Percentiles rank a stretch among this genome's conserved stretches.
Evolutionary conservation across 1,284 basidiomycete genomes (phyloP).

Genomic region (Trichosporon asahii): DNA sequence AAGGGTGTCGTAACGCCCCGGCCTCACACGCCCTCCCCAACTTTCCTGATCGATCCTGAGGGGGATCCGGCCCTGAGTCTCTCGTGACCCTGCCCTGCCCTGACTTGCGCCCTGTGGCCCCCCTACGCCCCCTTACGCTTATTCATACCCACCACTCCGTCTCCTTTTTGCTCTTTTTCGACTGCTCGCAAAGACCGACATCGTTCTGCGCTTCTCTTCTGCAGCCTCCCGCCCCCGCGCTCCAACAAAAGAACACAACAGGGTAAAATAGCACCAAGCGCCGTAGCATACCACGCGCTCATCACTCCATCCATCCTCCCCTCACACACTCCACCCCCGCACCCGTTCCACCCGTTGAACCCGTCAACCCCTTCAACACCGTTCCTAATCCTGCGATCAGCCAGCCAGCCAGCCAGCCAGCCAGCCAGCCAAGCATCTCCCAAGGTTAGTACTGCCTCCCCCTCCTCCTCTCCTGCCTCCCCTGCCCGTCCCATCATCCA

Average conservation of each 20-base stretch:
- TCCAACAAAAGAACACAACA: not conserved
- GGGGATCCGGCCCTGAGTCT: not conserved
- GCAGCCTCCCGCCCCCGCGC: not conserved
- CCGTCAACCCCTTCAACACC: not conserved
- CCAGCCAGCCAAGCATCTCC: not conserved
- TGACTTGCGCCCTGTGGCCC: not conserved
- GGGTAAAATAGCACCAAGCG: not conserved
- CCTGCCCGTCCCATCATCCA: not conserved
- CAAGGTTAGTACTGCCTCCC: conserved; percentile 7
- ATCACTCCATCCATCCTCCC: not conserved
- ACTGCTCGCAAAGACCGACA: too few species aligned
- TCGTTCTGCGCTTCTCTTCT: not conserved
- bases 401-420: not conserved
- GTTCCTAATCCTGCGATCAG: not conserved
- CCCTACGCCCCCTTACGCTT: conserved; percentile 7
- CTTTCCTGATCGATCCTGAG: not conserved
- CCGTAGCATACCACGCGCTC: not conserved
- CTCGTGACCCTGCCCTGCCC: not conserved
- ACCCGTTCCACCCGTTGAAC: not conserved
- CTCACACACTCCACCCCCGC: not conserved
- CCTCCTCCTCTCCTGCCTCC: not conserved
- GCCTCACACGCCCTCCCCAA: not conserved
- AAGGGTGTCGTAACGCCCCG: conserved; percentile 9
- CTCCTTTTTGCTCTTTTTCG: not conserved
- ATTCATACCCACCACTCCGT: conserved; percentile 3